Evolutionary conservation across 2,329 filamentous ascomycete species (phyloP), one percentile per base, ranked within the genome.

Genomic region (Xylaria sp.): DNA sequence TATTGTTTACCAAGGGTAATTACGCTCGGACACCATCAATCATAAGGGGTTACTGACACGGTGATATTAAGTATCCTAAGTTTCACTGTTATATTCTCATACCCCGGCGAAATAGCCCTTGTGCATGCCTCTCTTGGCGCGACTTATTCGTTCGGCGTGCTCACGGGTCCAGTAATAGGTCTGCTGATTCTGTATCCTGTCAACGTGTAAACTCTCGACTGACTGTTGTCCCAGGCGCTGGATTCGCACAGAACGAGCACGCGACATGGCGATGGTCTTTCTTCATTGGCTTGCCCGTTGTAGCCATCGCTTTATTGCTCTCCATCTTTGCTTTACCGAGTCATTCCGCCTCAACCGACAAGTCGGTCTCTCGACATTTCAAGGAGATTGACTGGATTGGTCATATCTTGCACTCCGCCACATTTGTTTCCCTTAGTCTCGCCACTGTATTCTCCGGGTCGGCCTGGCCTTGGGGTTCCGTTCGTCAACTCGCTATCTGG

Each of bases 381-480:
- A 66, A 63, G 31, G 66, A 73, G 46, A 76, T 88, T n/a, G 85
- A 87, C 73, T 84, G 76, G 57, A 50, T 86, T 3, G 86, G 86
- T 0, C 77, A 80, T 1, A 41, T 84, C 7, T 78, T 89, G 3
- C 82, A 80, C 52, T 74, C 80, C 0, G 84, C 78, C 1, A 79
- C 81, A 9, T 78, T 75, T 65, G 54, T 65, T 15, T 65, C 72
- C 34, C 69, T 76, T 12, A 69, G 67, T 7, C 76, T 82, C 0
- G 78, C 79, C 8, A 77, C 84, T 55, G 77, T 85, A 23, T 81
- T 88, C 73, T 85, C 80, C 3, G 87, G 87, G 0, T 76, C 77
- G 0, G 67, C 80, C 8, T 89, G 82, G 74, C 73, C 80, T 0
- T 90, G 87, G 87, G 77, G 78, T 48, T 79, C 78, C n/a, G 81